These are phyloP conservation scores for Phaeosphaeria sp. DNA, from an alignment of 2,329 filamentous ascomycete species.

Conservation along the genomic window DNA sequence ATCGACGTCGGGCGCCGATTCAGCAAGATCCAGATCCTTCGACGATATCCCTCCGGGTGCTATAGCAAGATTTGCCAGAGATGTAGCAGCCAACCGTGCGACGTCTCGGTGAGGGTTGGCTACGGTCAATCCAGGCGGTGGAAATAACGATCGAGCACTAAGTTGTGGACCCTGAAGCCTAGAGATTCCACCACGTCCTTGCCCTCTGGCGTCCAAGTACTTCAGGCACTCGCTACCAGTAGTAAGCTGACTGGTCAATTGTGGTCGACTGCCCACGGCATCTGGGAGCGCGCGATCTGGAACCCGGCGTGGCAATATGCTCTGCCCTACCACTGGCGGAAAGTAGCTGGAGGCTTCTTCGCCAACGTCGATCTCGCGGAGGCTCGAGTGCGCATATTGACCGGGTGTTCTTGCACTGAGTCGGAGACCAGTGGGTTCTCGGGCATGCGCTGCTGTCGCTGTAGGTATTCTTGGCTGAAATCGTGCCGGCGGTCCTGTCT, in stretches of 20 bases:
- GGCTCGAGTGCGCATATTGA: not conserved
- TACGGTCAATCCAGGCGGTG: conserved; percentile 24
- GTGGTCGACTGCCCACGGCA: not conserved
- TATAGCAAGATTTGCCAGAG: not conserved
- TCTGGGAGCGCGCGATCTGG: conserved; percentile 13
- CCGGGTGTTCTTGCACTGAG: not conserved
- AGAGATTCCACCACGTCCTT: conserved; percentile 41
- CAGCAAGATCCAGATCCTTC: not conserved
- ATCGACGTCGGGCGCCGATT: not conserved
- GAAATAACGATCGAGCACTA: conserved; percentile 17
- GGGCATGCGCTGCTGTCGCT: not conserved
- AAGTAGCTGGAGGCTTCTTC: conserved; percentile 24
- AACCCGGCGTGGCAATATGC: not conserved
- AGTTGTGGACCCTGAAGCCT: conserved; percentile 8
- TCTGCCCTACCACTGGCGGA: not conserved
- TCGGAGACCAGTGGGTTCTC: not conserved
- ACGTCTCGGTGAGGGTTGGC: conserved; percentile 29
- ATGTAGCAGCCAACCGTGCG: conserved; percentile 23
- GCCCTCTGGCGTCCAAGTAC: conserved; percentile 14
- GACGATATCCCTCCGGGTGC: not conserved
- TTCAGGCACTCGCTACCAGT: not conserved
- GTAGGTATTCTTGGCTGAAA: not conserved
- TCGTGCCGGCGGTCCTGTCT: not conserved
- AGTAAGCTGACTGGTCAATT: not conserved
- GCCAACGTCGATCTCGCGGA: conserved; percentile 29